These are phyloP conservation scores for Ceratobasidium sp. DNA, from an alignment of 1,284 basidiomycete species.

Conservation along the genomic window DNA sequence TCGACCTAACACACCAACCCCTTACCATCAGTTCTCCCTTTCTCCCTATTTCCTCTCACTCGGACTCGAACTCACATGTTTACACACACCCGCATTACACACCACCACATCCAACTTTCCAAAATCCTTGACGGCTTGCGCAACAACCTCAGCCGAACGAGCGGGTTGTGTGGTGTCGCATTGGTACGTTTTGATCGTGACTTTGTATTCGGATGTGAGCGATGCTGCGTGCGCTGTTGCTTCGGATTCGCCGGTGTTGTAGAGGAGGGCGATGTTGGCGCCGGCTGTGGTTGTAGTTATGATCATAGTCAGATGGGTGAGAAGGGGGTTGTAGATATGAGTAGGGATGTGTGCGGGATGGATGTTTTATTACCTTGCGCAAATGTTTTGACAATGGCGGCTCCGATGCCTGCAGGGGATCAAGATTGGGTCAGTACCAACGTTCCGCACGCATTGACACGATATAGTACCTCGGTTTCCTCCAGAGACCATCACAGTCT, in stretches of 20 bases:
- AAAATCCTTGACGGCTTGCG: constrained; percentile 54
- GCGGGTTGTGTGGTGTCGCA: constrained; percentile 52
- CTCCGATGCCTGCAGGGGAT: constrained; percentile 56
- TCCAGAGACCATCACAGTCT: constrained; percentile 51
- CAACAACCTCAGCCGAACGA: constrained; percentile 54
- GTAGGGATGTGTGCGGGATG: too few relatives aligned
- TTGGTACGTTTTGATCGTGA: constrained; percentile 54
- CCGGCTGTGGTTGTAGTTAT: constrained; percentile 37
- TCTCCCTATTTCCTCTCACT: too few relatives aligned
- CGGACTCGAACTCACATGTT: constrained; percentile 21
- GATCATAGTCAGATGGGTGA: background rate
- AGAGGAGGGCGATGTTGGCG: constrained; percentile 43
- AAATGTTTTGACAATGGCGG: constrained; percentile 57
- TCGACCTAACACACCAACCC: constrained; percentile 18
- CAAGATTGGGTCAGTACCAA: too few relatives aligned
- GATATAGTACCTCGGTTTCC: constrained; percentile 53
- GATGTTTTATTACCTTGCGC: too few relatives aligned
- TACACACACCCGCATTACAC: constrained; percentile 39
- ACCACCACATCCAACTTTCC: constrained; percentile 51
- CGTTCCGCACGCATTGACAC: too few relatives aligned
- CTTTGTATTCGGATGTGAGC: constrained; percentile 32
- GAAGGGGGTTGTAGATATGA: background rate
- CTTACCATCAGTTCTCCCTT: background rate
- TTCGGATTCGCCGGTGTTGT: constrained; percentile 54
- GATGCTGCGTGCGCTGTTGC: constrained; percentile 51